Evolutionary conservation across 257 asterid species (phyloP), one percentile per base, ranked within the genome.

Genomic region (Nicotiana tabacum): DNA sequence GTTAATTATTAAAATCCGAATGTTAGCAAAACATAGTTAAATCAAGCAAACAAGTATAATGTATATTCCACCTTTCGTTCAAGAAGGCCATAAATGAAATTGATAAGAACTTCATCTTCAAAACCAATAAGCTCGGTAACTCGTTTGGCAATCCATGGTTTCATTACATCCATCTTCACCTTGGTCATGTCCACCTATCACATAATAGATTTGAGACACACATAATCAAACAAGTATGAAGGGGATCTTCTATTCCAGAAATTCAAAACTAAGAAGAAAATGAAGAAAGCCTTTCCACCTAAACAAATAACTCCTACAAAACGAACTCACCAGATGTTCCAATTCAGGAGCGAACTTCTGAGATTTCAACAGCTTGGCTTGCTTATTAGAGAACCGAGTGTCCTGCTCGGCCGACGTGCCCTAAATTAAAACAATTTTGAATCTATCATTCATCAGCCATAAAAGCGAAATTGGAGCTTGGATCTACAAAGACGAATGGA

Each of bases 321-420:
- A 13, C 7, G 61, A 76, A 76, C 39, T 66, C 74, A 66, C 99
- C 98, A 90, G 90, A 80, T 90, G 88, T 39, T 96, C 99, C 91
- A 96, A 88, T 96, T 96, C 99, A 32, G 97, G 89, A 60, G 99
- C 92, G 83, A 96, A 96, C 88, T 96, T 96, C 90, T 94, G 98
- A 77, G 99, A 94, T 89, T 96, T 94, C 68, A 96, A 79, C 24
- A 96, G 92, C 87, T 94, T 96, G 13, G 97, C 98, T 88, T 96
- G 98, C 92, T 96, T 96, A 93, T 96, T 96, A 86, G 99, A 96
- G 91, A 96, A 96, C 37, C 99, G 92, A 76, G 99, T 94, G 85
- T 96, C 99, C 90, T 96, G 99, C 82, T 91, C 98, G 56, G 99
- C 98, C 33, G 98, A 94, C 57, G 99, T 96, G 85, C 99, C 99